Conservation (phyloP, 202 grass and related monocot genomes). For the Musa balbisiana region DNA sequence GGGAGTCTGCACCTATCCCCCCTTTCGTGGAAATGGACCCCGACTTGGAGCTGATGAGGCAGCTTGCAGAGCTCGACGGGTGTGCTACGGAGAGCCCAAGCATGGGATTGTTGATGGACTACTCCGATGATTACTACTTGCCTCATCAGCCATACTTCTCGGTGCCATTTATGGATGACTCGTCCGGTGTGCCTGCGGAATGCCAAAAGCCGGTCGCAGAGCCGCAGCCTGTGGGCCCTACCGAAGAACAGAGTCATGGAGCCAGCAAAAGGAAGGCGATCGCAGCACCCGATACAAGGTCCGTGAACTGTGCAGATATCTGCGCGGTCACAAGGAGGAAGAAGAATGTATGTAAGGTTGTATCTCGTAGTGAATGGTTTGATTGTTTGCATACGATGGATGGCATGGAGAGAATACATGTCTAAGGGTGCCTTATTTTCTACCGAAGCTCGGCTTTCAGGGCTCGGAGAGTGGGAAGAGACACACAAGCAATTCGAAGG, state of each 20-base stretch:
- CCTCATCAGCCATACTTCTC: neutral
- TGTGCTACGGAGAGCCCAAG: neutral
- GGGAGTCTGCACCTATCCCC: neutral
- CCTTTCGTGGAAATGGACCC: slow-evolving; percentile 4
- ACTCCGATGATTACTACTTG: neutral
- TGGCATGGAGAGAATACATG: too few species aligned
- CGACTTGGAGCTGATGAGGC: neutral
- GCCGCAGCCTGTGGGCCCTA: neutral
- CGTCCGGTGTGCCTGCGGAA: neutral
- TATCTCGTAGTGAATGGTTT: too few species aligned
- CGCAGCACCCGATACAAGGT: neutral
- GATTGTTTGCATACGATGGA: too few species aligned
- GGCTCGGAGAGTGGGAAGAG: neutral
- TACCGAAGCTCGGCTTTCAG: too few species aligned
- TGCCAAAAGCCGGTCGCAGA: too few species aligned
- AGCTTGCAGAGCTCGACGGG: slow-evolving; percentile 2
- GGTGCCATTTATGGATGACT: neutral
- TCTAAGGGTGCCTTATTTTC: neutral
- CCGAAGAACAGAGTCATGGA: neutral
- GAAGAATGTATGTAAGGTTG: slow-evolving; percentile 1
- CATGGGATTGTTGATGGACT: neutral
- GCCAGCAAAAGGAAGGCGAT: neutral
- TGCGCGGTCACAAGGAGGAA: neutral
- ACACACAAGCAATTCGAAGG: neutral
- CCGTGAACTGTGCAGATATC: neutral